Conservation (phyloP, 2,329 filamentous ascomycete genomes). For the Byssochlamys sp. region DNA sequence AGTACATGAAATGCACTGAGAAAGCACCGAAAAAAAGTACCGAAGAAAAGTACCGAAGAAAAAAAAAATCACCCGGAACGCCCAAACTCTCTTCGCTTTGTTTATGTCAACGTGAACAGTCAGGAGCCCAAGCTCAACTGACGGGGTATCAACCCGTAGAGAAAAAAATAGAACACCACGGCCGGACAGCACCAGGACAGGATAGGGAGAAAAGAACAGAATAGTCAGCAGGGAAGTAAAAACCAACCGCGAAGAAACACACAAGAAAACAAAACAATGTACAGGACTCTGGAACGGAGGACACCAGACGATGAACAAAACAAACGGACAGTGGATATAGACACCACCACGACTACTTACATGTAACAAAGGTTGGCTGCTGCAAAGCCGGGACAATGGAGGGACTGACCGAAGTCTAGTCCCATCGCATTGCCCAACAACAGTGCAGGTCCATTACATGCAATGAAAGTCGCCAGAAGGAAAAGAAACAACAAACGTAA, state of each 20-base stretch:
- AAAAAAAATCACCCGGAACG: not conserved
- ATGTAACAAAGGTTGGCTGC: not conserved
- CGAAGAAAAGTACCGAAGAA: not conserved
- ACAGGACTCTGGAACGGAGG: not conserved
- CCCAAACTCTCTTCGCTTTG: not conserved
- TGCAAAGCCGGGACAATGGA: slow-evolving; percentile 1
- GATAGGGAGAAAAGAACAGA: not conserved
- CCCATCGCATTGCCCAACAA: not conserved
- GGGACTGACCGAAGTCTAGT: slow-evolving; percentile 1
- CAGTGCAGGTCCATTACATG: not conserved
- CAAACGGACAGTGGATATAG: not conserved
- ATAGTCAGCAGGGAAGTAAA: not conserved
- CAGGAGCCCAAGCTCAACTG: slow-evolving; percentile 14
- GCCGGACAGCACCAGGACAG: not conserved
- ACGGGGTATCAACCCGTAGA: slow-evolving; percentile 12
- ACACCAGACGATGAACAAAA: not conserved
- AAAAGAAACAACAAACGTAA: not conserved
- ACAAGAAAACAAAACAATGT: not conserved
- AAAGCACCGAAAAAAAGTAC: not conserved
- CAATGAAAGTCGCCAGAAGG: not conserved
- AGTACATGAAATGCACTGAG: not conserved
- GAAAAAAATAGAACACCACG: slow-evolving; percentile 2
- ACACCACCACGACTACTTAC: slow-evolving; percentile 1
- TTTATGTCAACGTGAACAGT: slow-evolving; percentile 2
- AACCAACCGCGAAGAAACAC: not conserved